These are phyloP conservation scores for Talaromyces atroroseus DNA, from an alignment of 2,329 filamentous ascomycete species.

Conservation along the genomic window DNA sequence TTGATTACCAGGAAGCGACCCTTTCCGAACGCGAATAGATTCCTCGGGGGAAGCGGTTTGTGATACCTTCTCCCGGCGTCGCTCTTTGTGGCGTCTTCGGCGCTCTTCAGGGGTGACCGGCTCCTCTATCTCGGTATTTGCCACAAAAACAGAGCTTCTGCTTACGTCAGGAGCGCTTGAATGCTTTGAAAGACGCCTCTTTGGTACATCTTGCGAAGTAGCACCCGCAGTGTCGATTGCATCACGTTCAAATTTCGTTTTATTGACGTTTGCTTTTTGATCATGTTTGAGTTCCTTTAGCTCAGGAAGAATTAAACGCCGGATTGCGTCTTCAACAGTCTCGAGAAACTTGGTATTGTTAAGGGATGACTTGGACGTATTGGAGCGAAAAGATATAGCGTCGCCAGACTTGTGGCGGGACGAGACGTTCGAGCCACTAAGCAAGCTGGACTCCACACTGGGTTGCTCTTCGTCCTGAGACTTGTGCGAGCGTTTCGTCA, in stretches of 20 bases:
- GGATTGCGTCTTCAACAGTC: slow-evolving; percentile 89
- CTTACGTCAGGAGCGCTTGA: slow-evolving; percentile 57
- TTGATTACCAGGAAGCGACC: slow-evolving; percentile 35
- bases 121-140: slow-evolving; percentile 53
- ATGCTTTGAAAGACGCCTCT: slow-evolving; percentile 54
- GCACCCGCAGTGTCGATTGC: slow-evolving; percentile 55
- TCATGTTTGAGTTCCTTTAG: slow-evolving; percentile 87
- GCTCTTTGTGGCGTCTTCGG: slow-evolving; percentile 49
- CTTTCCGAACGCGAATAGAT: slow-evolving; percentile 38
- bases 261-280: slow-evolving; percentile 69
- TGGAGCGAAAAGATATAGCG: slow-evolving; percentile 55
- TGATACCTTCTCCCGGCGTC: slow-evolving; percentile 48
- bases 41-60: slow-evolving; percentile 46
- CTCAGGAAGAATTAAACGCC: slow-evolving; percentile 82
- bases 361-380: slow-evolving; percentile 63
- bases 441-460: slow-evolving; percentile 57
- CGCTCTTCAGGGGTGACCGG: slow-evolving; percentile 50
- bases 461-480: slow-evolving; percentile 50
- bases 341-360: slow-evolving; percentile 89
- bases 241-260: slow-evolving; percentile 62
- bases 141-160: slow-evolving; percentile 55
- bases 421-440: slow-evolving; percentile 52
- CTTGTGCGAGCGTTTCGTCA: slow-evolving; percentile 46
- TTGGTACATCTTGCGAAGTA: slow-evolving; percentile 52
- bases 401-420: slow-evolving; percentile 52